Evolutionary conservation across 352 stramenopile genomes (phyloP), one percentile per base, ranked within the genome.

Genomic region (Phytopythium cucurbitacearum): DNA sequence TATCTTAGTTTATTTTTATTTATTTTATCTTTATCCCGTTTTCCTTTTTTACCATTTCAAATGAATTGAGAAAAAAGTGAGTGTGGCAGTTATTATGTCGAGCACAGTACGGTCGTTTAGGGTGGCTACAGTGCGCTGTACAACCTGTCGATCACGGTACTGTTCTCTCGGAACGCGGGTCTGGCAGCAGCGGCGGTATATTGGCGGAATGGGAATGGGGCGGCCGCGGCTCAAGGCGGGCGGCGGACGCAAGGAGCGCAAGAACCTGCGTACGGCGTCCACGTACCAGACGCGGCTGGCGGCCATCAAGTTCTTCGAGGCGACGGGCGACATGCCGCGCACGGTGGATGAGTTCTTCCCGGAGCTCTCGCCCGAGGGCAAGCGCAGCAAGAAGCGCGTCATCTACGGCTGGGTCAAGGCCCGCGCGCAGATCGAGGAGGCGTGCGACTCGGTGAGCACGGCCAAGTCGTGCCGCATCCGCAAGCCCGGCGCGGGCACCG

Each of bases 371-470:
- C 43, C 42, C 28, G 38, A 71, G 36, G 59, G 52, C 32, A 69
- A 71, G 38, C 58, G 59, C 44, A 74, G 57, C 47, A 74, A 74
- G 53, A 74, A 74, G 49, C 65, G 65, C 21, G 62, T 69, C 38
- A 54, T 74, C 12, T 74, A 74, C 62, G 40, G 48, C 44, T 74
- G 66, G 62, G 39, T 71, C 16, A 69, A 69, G 32, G 56, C 57
- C 40, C 55, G 53, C 34, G 62, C 53, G 1, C 64, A 71, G 48
- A 74, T 74, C 39, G 63, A 71, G 53, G 57, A 63, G n/a, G 63
- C 60, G 13, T 74, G 62, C 35, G 62, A 71, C 16, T 67, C 59
- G 5, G 56, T 69, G 40, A 59, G 42, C n/a, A 66, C 62, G n/a
- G 62, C 66, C 55, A 71, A 71, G 48, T 15, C 63, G 9, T 53